Evolutionary conservation across 1,139 yeast species (phyloP).

Genomic region (Kodamaea sp.): DNA sequence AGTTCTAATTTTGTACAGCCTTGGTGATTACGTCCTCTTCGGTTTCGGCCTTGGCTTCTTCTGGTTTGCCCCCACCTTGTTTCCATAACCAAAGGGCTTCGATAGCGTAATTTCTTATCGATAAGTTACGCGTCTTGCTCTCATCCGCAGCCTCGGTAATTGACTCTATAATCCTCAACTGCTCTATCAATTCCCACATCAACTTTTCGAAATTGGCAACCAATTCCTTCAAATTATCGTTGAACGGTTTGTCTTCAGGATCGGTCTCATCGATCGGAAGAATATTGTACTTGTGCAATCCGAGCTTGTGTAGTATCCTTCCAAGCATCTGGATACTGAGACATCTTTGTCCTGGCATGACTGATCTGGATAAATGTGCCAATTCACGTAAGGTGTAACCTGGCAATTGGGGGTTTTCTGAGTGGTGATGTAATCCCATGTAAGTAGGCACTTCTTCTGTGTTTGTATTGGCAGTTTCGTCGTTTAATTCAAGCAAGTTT

Average conservation of each 20-base stretch:
- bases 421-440: slow-evolving; percentile 87
- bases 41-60: slow-evolving; percentile 13
- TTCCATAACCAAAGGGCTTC: slow-evolving; percentile 96
- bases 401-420: slow-evolving; percentile 84
- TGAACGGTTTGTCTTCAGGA: slow-evolving; percentile 40
- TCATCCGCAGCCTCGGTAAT: slow-evolving; percentile 78
- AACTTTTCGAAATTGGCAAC: slow-evolving; percentile 55
- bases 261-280: slow-evolving; percentile 40
- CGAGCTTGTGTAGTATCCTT: slow-evolving; percentile 78
- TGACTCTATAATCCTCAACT: slow-evolving; percentile 67
- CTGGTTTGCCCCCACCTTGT: slow-evolving; percentile 64
- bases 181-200: slow-evolving; percentile 74
- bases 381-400: slow-evolving; percentile 89
- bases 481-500: slow-evolving; percentile 53
- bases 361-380: slow-evolving; percentile 76
- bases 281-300: slow-evolving; percentile 58
- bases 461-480: slow-evolving; percentile 41
- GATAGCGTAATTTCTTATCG: slow-evolving; percentile 81
- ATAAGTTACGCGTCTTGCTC: slow-evolving; percentile 59
- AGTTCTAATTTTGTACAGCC: slow-evolving; percentile 13
- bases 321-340: slow-evolving; percentile 88
- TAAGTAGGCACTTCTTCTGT: slow-evolving; percentile 50
- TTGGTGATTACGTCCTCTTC: slow-evolving; percentile 18
- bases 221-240: slow-evolving; percentile 38
- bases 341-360: slow-evolving; percentile 81